These are phyloP conservation scores for Cytospora piceae DNA, from an alignment of 2,329 filamentous ascomycete genomes.

Conservation along the genomic window DNA sequence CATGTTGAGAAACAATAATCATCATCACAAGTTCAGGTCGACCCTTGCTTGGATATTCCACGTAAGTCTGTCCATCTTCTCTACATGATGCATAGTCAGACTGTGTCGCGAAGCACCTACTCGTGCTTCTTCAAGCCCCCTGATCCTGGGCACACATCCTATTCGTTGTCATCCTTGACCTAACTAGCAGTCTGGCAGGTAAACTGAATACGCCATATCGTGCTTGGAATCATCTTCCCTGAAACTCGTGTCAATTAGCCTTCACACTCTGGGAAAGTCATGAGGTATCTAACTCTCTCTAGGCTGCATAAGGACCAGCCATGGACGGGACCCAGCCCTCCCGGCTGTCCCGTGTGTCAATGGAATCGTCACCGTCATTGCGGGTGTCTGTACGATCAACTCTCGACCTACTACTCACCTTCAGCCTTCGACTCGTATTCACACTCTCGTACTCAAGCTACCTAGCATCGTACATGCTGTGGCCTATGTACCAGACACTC, in stretches of 20 bases:
- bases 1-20: not conserved
- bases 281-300: slow-evolving; percentile 14
- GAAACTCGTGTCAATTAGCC: slow-evolving; percentile 20
- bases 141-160: not conserved
- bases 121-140: not conserved
- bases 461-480: slow-evolving; percentile 2
- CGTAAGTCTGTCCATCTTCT: slow-evolving; percentile 1
- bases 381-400: slow-evolving; percentile 17
- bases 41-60: slow-evolving; percentile 1
- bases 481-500: not conserved
- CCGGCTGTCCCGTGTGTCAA: slow-evolving; percentile 5
- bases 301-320: slow-evolving; percentile 2
- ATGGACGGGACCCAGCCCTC: slow-evolving; percentile 18
- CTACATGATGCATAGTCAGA: slow-evolving; percentile 1
- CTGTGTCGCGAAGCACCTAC: not conserved
- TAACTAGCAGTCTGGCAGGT: slow-evolving; percentile 19
- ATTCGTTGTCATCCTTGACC: slow-evolving; percentile 16
- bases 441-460: not conserved
- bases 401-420: slow-evolving; percentile 18
- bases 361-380: slow-evolving; percentile 16
- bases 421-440: slow-evolving; percentile 19
- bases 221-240: slow-evolving; percentile 15
- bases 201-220: slow-evolving; percentile 18
- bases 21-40: not conserved
- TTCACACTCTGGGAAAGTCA: slow-evolving; percentile 17